These are phyloP conservation scores for Closterium sp. DNA, from an alignment of 139 green algal genomes.

Conservation along the genomic window DNA sequence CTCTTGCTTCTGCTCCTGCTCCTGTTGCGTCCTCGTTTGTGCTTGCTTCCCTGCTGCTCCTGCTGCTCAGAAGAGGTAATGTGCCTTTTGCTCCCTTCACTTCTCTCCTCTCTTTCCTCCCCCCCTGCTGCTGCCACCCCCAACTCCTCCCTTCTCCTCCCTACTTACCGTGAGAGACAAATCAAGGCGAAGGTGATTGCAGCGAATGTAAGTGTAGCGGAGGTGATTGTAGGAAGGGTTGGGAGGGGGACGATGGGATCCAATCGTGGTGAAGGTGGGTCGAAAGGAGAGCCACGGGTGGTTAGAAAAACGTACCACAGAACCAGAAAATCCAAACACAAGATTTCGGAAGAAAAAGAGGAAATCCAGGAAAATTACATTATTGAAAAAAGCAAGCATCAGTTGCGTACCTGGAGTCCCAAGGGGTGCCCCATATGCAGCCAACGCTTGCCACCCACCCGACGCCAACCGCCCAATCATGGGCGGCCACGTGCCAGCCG, in stretches of 20 bases:
- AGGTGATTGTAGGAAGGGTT: neutral
- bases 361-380: neutral
- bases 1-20: neutral
- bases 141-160: neutral
- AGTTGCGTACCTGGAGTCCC: neutral
- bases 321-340: neutral
- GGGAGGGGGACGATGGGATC: neutral
- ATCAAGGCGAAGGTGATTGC: neutral
- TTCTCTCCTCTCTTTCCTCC: neutral
- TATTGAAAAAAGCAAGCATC: neutral
- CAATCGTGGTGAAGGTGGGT: neutral
- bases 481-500: neutral
- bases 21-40: slow-evolving; percentile 1
- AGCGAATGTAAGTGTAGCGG: neutral
- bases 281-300: neutral
- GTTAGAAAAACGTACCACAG: neutral
- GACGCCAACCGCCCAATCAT: neutral
- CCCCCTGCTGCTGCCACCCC: neutral
- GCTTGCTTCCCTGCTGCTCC: neutral
- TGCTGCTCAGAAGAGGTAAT: neutral
- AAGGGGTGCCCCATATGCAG: neutral
- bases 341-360: neutral
- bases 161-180: neutral
- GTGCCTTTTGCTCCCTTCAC: neutral
- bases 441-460: neutral